Evolutionary conservation across 2,329 filamentous ascomycete species (phyloP).

Genomic region (Fusarium equiseti): DNA sequence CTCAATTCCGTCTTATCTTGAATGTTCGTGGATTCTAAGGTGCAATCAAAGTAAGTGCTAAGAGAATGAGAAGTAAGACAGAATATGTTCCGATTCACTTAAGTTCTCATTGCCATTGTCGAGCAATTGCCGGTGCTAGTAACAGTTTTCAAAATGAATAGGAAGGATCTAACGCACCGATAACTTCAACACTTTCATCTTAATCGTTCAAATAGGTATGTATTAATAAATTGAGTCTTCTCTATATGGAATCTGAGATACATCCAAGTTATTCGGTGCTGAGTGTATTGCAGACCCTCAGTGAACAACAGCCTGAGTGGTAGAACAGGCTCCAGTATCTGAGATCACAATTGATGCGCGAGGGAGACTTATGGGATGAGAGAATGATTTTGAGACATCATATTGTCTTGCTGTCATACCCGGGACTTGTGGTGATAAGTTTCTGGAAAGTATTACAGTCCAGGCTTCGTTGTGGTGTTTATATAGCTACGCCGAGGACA

Average conservation of each 20-base stretch:
- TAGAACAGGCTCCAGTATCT: neutral
- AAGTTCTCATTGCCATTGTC: neutral
- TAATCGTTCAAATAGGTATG: neutral
- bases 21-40: neutral
- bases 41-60: neutral
- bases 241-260: neutral
- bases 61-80: neutral
- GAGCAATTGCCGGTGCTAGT: neutral
- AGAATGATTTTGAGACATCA: neutral
- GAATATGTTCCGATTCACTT: neutral
- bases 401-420: neutral
- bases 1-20: neutral
- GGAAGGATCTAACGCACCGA: neutral
- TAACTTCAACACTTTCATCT: neutral
- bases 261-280: neutral
- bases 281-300: neutral
- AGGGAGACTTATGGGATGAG: neutral
- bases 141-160: neutral
- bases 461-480: neutral
- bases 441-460: neutral
- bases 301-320: neutral
- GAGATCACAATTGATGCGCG: neutral
- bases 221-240: neutral
- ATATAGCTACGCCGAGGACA: neutral
- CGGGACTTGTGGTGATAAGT: neutral